Evolutionary conservation across 768 basidiomycete genomes (phyloP).

Genomic region (Pseudohyphozyma bogoriensis): DNA sequence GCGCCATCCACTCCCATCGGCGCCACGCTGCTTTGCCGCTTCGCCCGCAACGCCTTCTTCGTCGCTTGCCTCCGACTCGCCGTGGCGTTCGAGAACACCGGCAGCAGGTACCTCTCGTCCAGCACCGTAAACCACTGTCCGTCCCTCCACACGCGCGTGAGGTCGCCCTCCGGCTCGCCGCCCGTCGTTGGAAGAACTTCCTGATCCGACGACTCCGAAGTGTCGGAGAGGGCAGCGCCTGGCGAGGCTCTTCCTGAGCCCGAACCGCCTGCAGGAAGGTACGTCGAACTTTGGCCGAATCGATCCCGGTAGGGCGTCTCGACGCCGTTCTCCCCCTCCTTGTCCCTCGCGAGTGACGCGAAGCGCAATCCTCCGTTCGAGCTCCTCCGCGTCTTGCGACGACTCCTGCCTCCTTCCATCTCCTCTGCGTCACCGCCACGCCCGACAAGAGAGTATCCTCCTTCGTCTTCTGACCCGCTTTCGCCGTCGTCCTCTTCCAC

Average conservation of each 20-base stretch:
- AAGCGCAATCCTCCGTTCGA: constrained; percentile 1
- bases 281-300: not conserved
- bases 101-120: constrained; percentile 87
- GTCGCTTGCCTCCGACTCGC: constrained; percentile 15
- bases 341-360: not conserved
- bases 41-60: constrained; percentile 13
- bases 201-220: constrained; percentile 30
- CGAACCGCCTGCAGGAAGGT: not conserved
- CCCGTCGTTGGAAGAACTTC: constrained; percentile 24
- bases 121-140: constrained; percentile 92
- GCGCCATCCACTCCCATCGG: not conserved
- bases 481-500: constrained; percentile 82
- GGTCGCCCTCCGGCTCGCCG: constrained; percentile 25
- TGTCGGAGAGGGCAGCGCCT: constrained; percentile 1
- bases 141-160: constrained; percentile 45
- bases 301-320: constrained; percentile 2
- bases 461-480: constrained; percentile 42
- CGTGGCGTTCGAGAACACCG: constrained; percentile 30
- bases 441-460: constrained; percentile 16
- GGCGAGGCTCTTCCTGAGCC: not conserved
- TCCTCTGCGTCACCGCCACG: constrained; percentile 5
- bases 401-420: constrained; percentile 1
- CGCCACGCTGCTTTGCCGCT: not conserved
- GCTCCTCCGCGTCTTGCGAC: constrained; percentile 1
- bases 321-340: not conserved